A percentile compares a stretch with the other conserved stretches of the same genome.
Evolutionary conservation across 2,329 filamentous ascomycete species (phyloP).

Genomic region (Didymella arachidicola): DNA sequence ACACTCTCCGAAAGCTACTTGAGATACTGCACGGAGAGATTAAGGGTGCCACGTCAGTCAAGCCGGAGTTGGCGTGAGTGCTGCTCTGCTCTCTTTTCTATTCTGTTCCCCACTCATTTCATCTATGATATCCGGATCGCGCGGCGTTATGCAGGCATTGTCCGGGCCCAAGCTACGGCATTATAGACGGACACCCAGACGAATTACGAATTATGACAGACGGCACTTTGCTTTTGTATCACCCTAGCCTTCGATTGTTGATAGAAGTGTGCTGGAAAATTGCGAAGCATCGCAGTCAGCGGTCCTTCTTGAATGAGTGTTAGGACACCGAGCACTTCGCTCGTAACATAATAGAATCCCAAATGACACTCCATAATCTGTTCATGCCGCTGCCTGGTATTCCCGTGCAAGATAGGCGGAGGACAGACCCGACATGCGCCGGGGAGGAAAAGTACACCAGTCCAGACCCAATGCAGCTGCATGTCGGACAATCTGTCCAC

Average conservation of each 20-base stretch:
- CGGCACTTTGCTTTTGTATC: not conserved
- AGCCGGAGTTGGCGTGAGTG: conserved; percentile 29
- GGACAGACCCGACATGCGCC: not conserved
- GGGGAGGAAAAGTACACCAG: not conserved
- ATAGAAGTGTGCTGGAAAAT: not conserved
- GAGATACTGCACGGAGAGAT: conserved; percentile 51
- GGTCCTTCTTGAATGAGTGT: no score
- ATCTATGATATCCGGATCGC: not conserved
- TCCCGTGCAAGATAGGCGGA: not conserved
- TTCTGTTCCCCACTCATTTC: conserved; percentile 22
- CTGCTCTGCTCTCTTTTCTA: conserved; percentile 9
- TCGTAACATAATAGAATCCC: not conserved
- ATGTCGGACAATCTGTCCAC: not conserved
- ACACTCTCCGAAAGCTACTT: conserved; percentile 49
- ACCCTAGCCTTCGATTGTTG: not conserved
- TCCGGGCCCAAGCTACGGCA: not conserved
- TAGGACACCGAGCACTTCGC: not conserved
- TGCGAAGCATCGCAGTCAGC: not conserved
- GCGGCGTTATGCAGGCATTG: conserved; percentile 3
- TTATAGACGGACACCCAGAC: conserved; percentile 3
- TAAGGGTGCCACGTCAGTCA: conserved; percentile 35
- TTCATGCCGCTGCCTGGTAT: not conserved
- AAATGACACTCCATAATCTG: not conserved
- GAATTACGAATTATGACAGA: conserved; percentile 3
- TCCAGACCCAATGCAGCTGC: not conserved